These are phyloP conservation scores for Venturia aucupariae DNA, from an alignment of 2,329 filamentous ascomycete species.

Conservation along the genomic window DNA sequence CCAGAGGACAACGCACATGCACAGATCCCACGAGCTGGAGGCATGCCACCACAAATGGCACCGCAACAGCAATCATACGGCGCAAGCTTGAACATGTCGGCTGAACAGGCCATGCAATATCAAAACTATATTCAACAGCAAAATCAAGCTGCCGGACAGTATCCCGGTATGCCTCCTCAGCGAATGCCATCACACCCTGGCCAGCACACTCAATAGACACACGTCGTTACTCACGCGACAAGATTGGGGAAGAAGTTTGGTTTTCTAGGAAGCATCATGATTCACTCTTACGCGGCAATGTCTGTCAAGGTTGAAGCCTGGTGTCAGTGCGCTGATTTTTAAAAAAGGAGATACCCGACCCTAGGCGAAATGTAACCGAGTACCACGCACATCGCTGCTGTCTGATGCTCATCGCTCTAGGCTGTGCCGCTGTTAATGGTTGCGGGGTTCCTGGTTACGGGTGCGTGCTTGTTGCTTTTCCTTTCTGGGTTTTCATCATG, in stretches of 20 bases:
- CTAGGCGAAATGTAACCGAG: slow-evolving; percentile 4
- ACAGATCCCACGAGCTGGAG: slow-evolving; percentile 57
- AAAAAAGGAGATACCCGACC: slow-evolving; percentile 7
- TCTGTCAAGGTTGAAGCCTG: neutral
- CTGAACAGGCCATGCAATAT: slow-evolving; percentile 66
- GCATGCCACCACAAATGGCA: slow-evolving; percentile 39
- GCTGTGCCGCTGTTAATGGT: slow-evolving; percentile 6
- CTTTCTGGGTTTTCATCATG: slow-evolving; percentile 1
- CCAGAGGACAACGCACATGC: slow-evolving; percentile 78
- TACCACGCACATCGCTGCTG: neutral
- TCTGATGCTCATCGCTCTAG: slow-evolving; percentile 1
- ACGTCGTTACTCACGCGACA: neutral
- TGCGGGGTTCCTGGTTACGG: slow-evolving; percentile 2
- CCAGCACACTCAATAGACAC: slow-evolving; percentile 7
- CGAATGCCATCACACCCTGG: slow-evolving; percentile 4
- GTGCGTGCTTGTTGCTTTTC: slow-evolving; percentile 4
- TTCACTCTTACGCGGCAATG: slow-evolving; percentile 4
- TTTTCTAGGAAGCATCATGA: neutral
- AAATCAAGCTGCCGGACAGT: slow-evolving; percentile 35
- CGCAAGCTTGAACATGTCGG: slow-evolving; percentile 57
- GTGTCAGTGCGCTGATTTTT: slow-evolving; percentile 6
- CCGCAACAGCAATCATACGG: slow-evolving; percentile 55
- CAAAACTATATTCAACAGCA: slow-evolving; percentile 71
- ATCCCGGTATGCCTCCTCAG: slow-evolving; percentile 13
- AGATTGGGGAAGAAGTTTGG: neutral